Evolutionary conservation across 306 rosid species (phyloP), one percentile per base, ranked within the genome.

Genomic region (Hylodesmum podocarpum): DNA sequence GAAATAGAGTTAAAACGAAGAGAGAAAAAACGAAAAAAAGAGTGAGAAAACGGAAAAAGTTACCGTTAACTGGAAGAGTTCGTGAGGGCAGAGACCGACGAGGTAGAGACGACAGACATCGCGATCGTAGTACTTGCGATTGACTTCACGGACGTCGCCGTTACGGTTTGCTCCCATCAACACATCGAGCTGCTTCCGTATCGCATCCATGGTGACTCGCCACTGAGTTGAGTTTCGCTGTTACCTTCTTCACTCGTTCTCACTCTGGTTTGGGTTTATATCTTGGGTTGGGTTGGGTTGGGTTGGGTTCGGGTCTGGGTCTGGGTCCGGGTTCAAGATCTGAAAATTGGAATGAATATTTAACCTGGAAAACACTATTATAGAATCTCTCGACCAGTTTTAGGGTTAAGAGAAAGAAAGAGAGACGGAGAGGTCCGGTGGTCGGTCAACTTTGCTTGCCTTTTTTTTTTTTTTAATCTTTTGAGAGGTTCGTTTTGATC

Each of bases 31-130:
- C 6, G 55, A 39, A 12, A 44, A 37, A n/a, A 1, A 2, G 43
- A 0, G 19, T n/a, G 21, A 36, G 67, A 15, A 15, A 40, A 69
- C 15, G 61, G 27, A 9, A 14, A 15, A 27, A 0, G 64, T 74
- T 80, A 96, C 99, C 87, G 99, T 96, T 13, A 93, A 81, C 69
- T 96, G 99, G 69, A 96, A 96, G 54, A 96, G 99, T 78, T 96
- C 99, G 69, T 93, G 99, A 65, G 98, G 99, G 51, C 99, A 96
- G 33, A 96, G 99, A 0, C 99, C 99, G 31, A 93, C 99, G 82
- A 96, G 86, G 76, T 88, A 96, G 58, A 96, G 93, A 44, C 98
- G 97, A 72, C 99, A 96, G 2, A 96, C 98, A 29, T 96, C 98
- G 59, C 97, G 98, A 86, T 92, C 98, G 84, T 87, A 96, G 65